Percentiles rank a stretch among this genome's conserved stretches.
Conservation (phyloP, 2,329 filamentous ascomycete genomes). For the Botryotinia calthae region DNA sequence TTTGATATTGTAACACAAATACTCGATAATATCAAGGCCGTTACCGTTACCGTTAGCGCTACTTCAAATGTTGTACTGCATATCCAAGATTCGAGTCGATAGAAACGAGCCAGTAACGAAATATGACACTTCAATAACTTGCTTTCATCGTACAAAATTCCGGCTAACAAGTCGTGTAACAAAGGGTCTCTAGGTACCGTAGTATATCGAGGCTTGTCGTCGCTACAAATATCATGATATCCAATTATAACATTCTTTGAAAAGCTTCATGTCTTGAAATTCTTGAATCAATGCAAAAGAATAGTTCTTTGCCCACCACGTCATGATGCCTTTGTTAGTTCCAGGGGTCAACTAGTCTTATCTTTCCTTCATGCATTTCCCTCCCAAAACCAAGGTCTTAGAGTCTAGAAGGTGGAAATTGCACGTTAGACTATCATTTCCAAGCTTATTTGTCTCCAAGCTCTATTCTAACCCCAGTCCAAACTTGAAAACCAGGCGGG, state of each 20-base stretch:
- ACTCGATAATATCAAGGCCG: background rate
- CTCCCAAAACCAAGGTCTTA: background rate
- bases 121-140: background rate
- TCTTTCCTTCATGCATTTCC: background rate
- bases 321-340: background rate
- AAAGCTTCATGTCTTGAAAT: background rate
- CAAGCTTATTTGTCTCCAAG: background rate
- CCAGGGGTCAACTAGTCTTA: conserved; percentile 4
- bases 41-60: background rate
- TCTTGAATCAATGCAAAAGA: background rate
- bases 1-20: background rate
- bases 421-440: background rate
- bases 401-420: background rate
- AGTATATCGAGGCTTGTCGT: background rate
- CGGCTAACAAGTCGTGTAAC: background rate
- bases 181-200: background rate
- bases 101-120: background rate
- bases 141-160: background rate
- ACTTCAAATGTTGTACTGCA: background rate
- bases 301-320: background rate
- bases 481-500: background rate
- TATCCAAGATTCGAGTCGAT: background rate
- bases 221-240: background rate
- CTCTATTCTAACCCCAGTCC: background rate
- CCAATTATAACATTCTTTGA: background rate